Evolutionary conservation across 192 early-diverging fungal genomes (phyloP).

Genomic region (Haplosporangium gracile): DNA sequence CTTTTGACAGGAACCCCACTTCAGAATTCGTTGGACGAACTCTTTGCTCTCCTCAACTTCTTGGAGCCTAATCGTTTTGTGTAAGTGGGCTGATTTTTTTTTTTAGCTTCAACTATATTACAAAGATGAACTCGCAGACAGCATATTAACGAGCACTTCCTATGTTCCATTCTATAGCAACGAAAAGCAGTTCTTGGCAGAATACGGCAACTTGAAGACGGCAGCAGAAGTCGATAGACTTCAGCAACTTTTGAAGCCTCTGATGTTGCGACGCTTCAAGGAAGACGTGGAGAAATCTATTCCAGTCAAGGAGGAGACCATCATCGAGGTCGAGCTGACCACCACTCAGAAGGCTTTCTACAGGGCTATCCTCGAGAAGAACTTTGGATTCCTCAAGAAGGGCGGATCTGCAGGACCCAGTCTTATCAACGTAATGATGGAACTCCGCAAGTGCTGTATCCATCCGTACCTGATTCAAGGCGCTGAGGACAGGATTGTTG

Average conservation of each 20-base stretch:
- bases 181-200: slow-evolving; percentile 75
- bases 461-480: slow-evolving; percentile 86
- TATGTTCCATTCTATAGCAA: slow-evolving; percentile 49
- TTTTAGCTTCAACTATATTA: not conserved
- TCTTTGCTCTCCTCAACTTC: slow-evolving; percentile 89
- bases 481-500: slow-evolving; percentile 86
- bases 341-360: slow-evolving; percentile 91
- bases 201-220: slow-evolving; percentile 79
- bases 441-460: slow-evolving; percentile 92
- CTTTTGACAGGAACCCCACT: slow-evolving; percentile 90
- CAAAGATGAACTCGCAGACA: not conserved
- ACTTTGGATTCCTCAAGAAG: slow-evolving; percentile 88
- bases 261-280: slow-evolving; percentile 90
- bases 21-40: slow-evolving; percentile 87
- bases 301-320: slow-evolving; percentile 92
- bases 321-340: slow-evolving; percentile 91
- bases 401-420: slow-evolving; percentile 68
- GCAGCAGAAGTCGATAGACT: slow-evolving; percentile 84
- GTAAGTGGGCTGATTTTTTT: slow-evolving; percentile 29
- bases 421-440: slow-evolving; percentile 91
- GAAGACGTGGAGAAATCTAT: slow-evolving; percentile 93
- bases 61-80: slow-evolving; percentile 82
- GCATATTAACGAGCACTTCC: not conserved
- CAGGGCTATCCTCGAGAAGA: slow-evolving; percentile 86
- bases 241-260: slow-evolving; percentile 82